These are phyloP conservation scores for Ambrosia trifida DNA, from an alignment of 129 eudicot species.

Conservation along the genomic window DNA sequence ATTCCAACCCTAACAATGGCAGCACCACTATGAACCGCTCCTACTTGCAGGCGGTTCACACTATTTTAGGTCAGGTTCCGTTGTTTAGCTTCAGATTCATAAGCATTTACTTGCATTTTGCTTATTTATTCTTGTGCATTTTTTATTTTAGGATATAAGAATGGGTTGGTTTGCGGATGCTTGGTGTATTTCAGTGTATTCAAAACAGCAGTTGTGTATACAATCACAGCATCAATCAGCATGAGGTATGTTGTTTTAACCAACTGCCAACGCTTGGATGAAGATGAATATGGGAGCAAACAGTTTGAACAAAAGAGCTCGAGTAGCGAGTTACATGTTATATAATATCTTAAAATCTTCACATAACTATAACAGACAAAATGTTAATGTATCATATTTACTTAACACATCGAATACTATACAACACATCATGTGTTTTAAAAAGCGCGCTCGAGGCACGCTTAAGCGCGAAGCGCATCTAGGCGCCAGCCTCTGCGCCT, in stretches of 20 bases:
- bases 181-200: constrained; percentile 56
- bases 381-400: no score
- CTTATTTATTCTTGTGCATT: not conserved
- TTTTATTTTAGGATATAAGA: constrained; percentile 57
- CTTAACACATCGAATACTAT: no score
- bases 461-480: no score
- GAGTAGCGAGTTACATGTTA: not conserved
- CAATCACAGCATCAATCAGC: constrained; percentile 67
- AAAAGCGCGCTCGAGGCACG: no score
- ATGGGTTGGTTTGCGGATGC: constrained; percentile 53
- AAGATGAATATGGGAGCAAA: constrained; percentile 8
- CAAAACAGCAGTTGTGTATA: constrained; percentile 68
- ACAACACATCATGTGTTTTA: no score
- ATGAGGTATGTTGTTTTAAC: constrained; percentile 45
- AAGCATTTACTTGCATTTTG: constrained; percentile 12
- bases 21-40: constrained; percentile 51
- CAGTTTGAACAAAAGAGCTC: constrained; percentile 10
- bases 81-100: not conserved
- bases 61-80: constrained; percentile 51
- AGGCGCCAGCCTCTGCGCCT: no score
- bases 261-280: not conserved
- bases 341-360: not conserved
- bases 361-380: not conserved
- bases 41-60: constrained; percentile 58
- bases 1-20: constrained; percentile 54